phyloP scores from a whole-genome alignment of 2,329 filamentous ascomycete species.

The Fusarium sp. region DNA sequence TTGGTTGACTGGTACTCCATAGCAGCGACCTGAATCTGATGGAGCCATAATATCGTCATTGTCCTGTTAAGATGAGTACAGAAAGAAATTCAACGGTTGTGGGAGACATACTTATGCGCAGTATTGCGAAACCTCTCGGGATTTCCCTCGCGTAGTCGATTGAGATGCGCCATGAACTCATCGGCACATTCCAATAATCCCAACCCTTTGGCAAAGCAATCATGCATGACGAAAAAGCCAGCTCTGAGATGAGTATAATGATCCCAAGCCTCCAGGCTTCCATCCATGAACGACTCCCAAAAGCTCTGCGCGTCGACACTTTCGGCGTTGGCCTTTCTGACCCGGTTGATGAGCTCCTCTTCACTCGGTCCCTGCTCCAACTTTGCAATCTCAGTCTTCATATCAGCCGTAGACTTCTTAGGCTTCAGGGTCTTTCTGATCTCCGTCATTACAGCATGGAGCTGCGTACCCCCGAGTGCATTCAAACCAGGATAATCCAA shows the following conservation, averaged over 20 bases:
- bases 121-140: slow-evolving; percentile 53
- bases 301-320: slow-evolving; percentile 37
- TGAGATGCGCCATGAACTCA: slow-evolving; percentile 50
- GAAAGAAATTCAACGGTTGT: fast-evolving
- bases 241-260: slow-evolving; percentile 53
- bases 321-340: slow-evolving; percentile 23
- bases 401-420: not conserved
- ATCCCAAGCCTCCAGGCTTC: slow-evolving; percentile 50
- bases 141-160: slow-evolving; percentile 43
- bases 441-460: slow-evolving; percentile 31
- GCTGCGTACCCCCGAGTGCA: slow-evolving; percentile 27
- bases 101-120: slow-evolving; percentile 48
- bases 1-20: slow-evolving; percentile 42
- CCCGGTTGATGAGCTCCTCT: slow-evolving; percentile 24
- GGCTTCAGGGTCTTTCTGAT: slow-evolving; percentile 31
- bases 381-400: slow-evolving; percentile 14
- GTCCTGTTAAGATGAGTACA: slow-evolving; percentile 33
- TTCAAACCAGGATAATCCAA: slow-evolving; percentile 46
- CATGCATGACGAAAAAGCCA: slow-evolving; percentile 51
- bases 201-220: slow-evolving; percentile 43
- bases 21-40: slow-evolving; percentile 52
- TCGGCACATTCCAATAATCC: slow-evolving; percentile 49
- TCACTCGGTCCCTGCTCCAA: slow-evolving; percentile 30
- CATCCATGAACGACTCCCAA: slow-evolving; percentile 48
- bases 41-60: slow-evolving; percentile 54